Evolutionary conservation across 2,329 filamentous ascomycete species (phyloP), one percentile per base, ranked within the genome.

Genomic region (Exophiala sp.): DNA sequence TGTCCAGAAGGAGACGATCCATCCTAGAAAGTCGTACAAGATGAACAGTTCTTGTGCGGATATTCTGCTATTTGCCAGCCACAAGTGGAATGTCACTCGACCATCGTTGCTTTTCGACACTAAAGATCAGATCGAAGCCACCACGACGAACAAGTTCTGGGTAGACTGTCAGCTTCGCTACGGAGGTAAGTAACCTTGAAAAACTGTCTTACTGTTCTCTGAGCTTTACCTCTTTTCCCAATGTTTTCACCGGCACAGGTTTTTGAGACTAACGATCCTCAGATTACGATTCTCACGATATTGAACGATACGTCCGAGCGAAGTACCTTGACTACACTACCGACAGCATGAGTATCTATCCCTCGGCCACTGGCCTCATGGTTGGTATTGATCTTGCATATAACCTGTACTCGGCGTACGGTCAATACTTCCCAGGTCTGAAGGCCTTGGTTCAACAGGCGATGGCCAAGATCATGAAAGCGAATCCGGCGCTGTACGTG

Each of bases 381-480:
- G 89, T 99, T 66, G 92, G 89, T 65, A 94, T 99, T 58, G 94
- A 99, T 75, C 80, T 99, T 65, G 92, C 94, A 0, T 99, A 99
- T 80, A 99, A 99, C 71, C 76, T 99, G 38, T 97, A 97, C 77
- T 97, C 94, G 6, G 94, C 94, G 0, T 99, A 96, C 65, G 94
- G 94, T 47, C 92, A 96, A 75, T 99, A 96, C 77, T 99, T 99
- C 84, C 94, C 94, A 44, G 94, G 94, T 67, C 76, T 99, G 58
- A 99, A 99, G 79, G 88, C 91, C 44, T 82, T 99, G 20, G 79
- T 99, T 21, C 95, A 99, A 72, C 92, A 97, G 71, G 94, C 95
- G 5, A 99, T 99, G 95, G 91, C 91, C 45, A 99, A 99, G 84
- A 85, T 99, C 69, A 99, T 99, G 94, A 99, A 99, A 75, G 92